Base-by-base conservation (phyloP, 2,329 filamentous ascomycete species). In the Paraconiothyrium brasiliense region DNA sequence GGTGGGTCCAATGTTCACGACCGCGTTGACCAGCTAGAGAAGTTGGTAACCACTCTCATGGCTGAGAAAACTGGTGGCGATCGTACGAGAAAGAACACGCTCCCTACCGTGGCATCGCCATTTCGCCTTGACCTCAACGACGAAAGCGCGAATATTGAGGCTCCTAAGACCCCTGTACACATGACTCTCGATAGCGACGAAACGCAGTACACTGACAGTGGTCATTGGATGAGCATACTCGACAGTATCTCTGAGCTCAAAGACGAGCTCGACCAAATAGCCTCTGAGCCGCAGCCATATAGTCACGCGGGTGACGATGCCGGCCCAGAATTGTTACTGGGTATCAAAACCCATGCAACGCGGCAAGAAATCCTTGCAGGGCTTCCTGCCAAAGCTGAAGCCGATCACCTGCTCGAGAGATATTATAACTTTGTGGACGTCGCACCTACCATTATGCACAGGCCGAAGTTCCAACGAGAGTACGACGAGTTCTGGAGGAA, bases 401-500 rank as follows among this genome's bases (percentile, higher is more conserved):
- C 67, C 14, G 74, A 76, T 44, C 58, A 67, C 9, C 44, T 76
- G 1, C 39, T 76, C 16, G 64, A 57, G 2, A 70, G 60, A 0
- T 77, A 70, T 54, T 77, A 75, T 41, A 57, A 58, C 6, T 71
- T 65, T 3, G 71, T 76, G 69, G 68, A 74, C 8, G 68, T 72
- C 46, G 64, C 70, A 10, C 66, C 71, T 13, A 67, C 61, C 11
- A 41, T 76, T n/a, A 44, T 76, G 20, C 75, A 77, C 39, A 70
- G 63, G 54, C 71, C 73, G 6, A 76, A 72, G 2, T 76, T 75
- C 50, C 47, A 71, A 27, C 67, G 64, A 46, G 68, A 73, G 77
- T 83, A 83, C 57, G 74, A 79, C 32, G 52, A 64, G 2, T 83
- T 84, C 63, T 84, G 82, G 82, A 57, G 62, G n/a, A 70, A 77